Percentiles rank a stretch among this genome's conserved stretches.
Evolutionary conservation across 2,329 filamentous ascomycete genomes (phyloP).

Genomic region (Aspergillus sp.): DNA sequence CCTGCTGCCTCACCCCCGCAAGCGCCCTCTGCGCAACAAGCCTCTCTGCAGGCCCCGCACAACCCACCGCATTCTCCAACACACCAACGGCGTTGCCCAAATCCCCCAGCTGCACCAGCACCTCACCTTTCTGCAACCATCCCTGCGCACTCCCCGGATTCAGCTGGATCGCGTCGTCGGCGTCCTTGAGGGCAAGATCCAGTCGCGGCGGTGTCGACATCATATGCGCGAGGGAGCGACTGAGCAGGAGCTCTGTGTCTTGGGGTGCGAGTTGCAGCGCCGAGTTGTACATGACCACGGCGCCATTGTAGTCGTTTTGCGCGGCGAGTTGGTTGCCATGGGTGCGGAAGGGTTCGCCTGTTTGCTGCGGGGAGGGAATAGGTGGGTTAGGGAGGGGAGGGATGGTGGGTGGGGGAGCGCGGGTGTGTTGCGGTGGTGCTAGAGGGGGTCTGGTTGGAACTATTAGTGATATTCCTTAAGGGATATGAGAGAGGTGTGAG

Average conservation of each 20-base stretch:
- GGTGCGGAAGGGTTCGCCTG: not conserved
- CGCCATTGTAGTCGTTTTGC: not conserved
- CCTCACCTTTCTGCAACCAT: not conserved
- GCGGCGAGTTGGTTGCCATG: not conserved
- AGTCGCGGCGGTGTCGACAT: not conserved
- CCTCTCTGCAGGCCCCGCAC: too few species aligned
- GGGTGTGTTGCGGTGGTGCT: too few species aligned
- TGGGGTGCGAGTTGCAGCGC: not conserved
- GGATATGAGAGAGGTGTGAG: not conserved
- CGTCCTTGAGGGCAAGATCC: not conserved
- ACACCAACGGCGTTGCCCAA: not conserved
- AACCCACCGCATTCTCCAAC: too few species aligned
- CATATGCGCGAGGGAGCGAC: not conserved
- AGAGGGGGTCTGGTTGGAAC: not conserved
- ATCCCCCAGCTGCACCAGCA: not conserved
- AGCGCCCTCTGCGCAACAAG: too few species aligned
- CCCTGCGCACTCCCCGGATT: not conserved
- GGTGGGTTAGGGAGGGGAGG: not conserved
- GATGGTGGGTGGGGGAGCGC: too few species aligned
- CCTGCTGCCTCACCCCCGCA: too few species aligned
- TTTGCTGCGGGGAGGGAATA: not conserved
- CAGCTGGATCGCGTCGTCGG: not conserved
- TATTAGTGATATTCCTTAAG: not conserved
- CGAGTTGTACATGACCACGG: constrained; percentile 1
- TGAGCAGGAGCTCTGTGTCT: not conserved